Conservation (phyloP, 495 filamentous ascomycete species). For the Glonium stellatum region DNA sequence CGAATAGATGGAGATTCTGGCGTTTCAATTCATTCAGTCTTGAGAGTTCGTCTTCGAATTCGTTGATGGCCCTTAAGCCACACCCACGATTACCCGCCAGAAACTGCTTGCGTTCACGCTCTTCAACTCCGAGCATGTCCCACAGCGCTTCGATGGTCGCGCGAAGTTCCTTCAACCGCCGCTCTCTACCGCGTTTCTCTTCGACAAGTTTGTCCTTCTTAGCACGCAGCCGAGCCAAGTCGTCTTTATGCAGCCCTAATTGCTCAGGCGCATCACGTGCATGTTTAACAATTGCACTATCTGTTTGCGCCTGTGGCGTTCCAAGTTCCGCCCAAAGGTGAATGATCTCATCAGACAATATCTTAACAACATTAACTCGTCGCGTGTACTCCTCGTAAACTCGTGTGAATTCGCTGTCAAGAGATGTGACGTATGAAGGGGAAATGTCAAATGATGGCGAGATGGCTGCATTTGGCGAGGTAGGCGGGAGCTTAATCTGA, state of each 20-base stretch:
- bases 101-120: slow-evolving; percentile 75
- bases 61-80: slow-evolving; percentile 80
- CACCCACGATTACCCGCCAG: slow-evolving; percentile 65
- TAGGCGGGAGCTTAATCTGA: slow-evolving; percentile 72
- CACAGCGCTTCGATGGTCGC: slow-evolving; percentile 71
- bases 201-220: slow-evolving; percentile 81
- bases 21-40: slow-evolving; percentile 86
- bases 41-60: slow-evolving; percentile 82
- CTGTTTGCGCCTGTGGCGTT: slow-evolving; percentile 86
- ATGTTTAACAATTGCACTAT: slow-evolving; percentile 74
- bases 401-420: slow-evolving; percentile 84
- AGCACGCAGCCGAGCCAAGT: slow-evolving; percentile 61
- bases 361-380: slow-evolving; percentile 66
- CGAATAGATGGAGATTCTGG: slow-evolving; percentile 89
- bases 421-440: slow-evolving; percentile 71
- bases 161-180: slow-evolving; percentile 68
- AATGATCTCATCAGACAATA: slow-evolving; percentile 75
- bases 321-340: slow-evolving; percentile 93
- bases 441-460: slow-evolving; percentile 82
- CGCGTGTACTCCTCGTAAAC: slow-evolving; percentile 93
- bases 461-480: slow-evolving; percentile 63
- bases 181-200: slow-evolving; percentile 87
- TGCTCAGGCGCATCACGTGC: slow-evolving; percentile 89
- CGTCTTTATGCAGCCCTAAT: slow-evolving; percentile 79
- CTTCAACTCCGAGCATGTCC: slow-evolving; percentile 79